These are phyloP conservation scores for Exserohilum turcica DNA, from an alignment of 2,329 filamentous ascomycete species.

Conservation along the genomic window DNA sequence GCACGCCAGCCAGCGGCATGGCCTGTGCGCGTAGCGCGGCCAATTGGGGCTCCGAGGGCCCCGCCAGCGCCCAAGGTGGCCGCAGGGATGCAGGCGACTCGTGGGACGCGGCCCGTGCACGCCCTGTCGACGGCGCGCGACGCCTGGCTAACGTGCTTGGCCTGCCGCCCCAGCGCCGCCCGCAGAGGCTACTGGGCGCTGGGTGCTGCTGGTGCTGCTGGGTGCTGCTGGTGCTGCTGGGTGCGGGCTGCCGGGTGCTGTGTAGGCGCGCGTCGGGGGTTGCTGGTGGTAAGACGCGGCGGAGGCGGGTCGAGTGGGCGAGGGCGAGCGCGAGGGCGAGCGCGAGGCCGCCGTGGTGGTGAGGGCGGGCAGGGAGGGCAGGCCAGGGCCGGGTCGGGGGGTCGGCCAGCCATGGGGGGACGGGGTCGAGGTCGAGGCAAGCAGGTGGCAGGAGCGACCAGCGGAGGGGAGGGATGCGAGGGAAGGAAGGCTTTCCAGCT, in stretches of 20 bases:
- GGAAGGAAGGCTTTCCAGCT: too few relatives aligned
- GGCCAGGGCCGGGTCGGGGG: too few relatives aligned
- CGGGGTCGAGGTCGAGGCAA: too few relatives aligned
- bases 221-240: not conserved
- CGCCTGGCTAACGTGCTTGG: constrained; percentile 11
- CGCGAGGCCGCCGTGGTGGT: not conserved
- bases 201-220: too few relatives aligned
- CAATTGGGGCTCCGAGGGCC: constrained; percentile 26
- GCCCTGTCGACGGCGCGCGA: constrained; percentile 17
- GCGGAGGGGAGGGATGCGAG: too few relatives aligned
- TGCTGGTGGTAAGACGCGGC: not conserved
- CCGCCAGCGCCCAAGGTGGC: constrained; percentile 10
- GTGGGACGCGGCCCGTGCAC: constrained; percentile 23
- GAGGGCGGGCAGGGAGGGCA: too few relatives aligned
- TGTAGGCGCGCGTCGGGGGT: not conserved
- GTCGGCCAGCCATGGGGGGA: too few relatives aligned
- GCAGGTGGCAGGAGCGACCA: too few relatives aligned
- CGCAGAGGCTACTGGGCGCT: not conserved
- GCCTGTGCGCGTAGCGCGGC: constrained; percentile 31
- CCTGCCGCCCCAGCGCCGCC: constrained; percentile 2
- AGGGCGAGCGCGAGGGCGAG: too few relatives aligned
- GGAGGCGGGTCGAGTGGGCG: too few relatives aligned
- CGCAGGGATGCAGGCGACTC: constrained; percentile 27
- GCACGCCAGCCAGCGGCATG: constrained; percentile 33
- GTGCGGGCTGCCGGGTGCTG: not conserved